phyloP scores from a whole-genome alignment of 2,329 filamentous ascomycete genomes.

The Alternaria solani region DNA sequence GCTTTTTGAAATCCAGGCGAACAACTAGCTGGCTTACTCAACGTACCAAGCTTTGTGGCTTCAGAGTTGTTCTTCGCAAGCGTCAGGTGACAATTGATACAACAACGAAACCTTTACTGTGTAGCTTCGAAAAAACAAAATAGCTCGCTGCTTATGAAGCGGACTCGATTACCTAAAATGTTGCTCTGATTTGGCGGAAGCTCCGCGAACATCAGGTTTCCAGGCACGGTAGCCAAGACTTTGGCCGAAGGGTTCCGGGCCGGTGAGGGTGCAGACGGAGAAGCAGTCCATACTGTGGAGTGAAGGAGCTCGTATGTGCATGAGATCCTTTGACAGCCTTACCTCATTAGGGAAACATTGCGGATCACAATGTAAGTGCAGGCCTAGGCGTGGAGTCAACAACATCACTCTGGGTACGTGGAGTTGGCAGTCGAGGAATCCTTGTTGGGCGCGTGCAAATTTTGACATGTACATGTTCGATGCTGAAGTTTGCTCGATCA shows the following conservation, averaged over 20 bases:
- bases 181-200: neutral
- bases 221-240: neutral
- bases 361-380: neutral
- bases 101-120: neutral
- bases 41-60: neutral
- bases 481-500: neutral
- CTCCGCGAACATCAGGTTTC: neutral
- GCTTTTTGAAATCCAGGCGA: neutral
- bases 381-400: neutral
- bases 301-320: neutral
- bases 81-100: neutral
- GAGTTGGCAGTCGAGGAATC: neutral
- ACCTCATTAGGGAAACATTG: neutral
- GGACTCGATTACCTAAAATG: neutral
- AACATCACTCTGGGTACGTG: neutral
- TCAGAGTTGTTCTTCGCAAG: neutral
- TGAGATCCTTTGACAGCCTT: neutral
- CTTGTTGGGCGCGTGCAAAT: neutral
- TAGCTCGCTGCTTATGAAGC: neutral
- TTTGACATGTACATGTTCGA: neutral
- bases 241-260: conserved; percentile 1
- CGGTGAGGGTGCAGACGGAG: neutral
- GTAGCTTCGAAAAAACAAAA: neutral
- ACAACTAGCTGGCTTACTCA: neutral
- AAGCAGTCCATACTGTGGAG: neutral